Conservation (phyloP, 331 rosid genomes). For the Prunus yedoensis region DNA sequence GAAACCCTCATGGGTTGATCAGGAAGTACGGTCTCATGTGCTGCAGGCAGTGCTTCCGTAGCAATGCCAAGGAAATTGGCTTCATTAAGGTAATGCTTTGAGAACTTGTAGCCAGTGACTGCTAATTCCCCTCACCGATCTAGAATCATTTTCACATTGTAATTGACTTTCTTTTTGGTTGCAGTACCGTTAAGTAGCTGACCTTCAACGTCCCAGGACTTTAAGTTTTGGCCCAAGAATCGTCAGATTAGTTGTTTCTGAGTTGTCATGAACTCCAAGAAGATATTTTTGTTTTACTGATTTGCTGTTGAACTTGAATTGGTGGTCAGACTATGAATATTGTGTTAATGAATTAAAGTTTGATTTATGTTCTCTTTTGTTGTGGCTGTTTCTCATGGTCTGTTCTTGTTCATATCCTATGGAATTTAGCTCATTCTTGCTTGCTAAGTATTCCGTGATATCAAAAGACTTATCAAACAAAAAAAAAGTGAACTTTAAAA, state of each 20-base stretch:
- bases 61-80: constrained; percentile 96
- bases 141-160: background rate
- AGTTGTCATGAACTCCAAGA: constrained; percentile 18
- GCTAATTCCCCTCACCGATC: background rate
- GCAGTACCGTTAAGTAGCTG: constrained; percentile 70
- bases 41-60: constrained; percentile 95
- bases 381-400: background rate
- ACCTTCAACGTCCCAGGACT: background rate
- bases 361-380: background rate
- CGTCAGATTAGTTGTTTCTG: background rate
- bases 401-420: background rate
- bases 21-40: constrained; percentile 90
- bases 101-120: background rate
- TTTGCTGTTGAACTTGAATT: constrained; percentile 25
- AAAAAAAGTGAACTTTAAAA: background rate
- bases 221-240: constrained; percentile 16
- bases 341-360: constrained; percentile 12
- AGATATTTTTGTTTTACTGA: constrained; percentile 21
- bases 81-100: constrained; percentile 63
- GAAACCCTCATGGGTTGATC: constrained; percentile 87
- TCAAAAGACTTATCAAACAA: background rate
- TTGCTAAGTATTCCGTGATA: background rate
- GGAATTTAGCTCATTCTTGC: background rate
- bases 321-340: constrained; percentile 7
- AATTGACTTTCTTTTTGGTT: background rate